phyloP scores from a whole-genome alignment of 192 early-diverging fungal genomes.

The Linnemannia hyalina region DNA sequence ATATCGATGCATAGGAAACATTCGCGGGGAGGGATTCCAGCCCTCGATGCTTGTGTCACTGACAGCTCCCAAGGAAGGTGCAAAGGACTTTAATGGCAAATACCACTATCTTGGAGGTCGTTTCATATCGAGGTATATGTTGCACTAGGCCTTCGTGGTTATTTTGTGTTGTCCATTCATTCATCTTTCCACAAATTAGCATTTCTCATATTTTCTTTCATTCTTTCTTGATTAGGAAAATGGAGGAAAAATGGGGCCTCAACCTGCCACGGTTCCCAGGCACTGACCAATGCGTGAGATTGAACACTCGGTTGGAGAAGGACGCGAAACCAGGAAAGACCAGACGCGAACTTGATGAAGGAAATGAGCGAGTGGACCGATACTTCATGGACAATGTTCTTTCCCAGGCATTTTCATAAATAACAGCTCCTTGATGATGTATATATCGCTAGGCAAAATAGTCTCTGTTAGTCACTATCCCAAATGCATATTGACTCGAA shows the following conservation, averaged over 20 bases:
- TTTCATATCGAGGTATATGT: conserved; percentile 80
- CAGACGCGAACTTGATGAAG: not conserved
- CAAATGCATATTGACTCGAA: too few species aligned
- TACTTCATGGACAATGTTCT: conserved; percentile 34
- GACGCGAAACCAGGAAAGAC: not conserved
- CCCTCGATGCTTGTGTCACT: conserved; percentile 91
- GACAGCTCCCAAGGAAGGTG: conserved; percentile 91
- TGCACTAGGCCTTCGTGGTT: not conserved
- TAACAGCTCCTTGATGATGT: too few species aligned
- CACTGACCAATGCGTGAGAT: conserved; percentile 76
- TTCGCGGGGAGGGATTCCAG: conserved; percentile 64
- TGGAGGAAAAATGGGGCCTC: conserved; percentile 76
- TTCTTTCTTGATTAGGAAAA: conserved; percentile 38
- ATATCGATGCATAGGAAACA: conserved; percentile 54
- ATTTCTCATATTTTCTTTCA: not conserved
- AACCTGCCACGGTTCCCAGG: conserved; percentile 80
- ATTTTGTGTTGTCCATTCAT: not conserved
- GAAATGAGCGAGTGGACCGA: conserved; percentile 5
- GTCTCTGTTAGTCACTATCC: too few species aligned
- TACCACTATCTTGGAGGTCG: conserved; percentile 91
- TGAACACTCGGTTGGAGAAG: conserved; percentile 20
- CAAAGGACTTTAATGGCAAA: conserved; percentile 74
- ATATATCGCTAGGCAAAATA: too few species aligned
- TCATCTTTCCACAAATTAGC: not conserved
- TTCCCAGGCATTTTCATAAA: conserved; percentile 19